These are phyloP conservation scores for Rubus idaeus DNA, from an alignment of 306 rosid genomes.

Conservation along the genomic window DNA sequence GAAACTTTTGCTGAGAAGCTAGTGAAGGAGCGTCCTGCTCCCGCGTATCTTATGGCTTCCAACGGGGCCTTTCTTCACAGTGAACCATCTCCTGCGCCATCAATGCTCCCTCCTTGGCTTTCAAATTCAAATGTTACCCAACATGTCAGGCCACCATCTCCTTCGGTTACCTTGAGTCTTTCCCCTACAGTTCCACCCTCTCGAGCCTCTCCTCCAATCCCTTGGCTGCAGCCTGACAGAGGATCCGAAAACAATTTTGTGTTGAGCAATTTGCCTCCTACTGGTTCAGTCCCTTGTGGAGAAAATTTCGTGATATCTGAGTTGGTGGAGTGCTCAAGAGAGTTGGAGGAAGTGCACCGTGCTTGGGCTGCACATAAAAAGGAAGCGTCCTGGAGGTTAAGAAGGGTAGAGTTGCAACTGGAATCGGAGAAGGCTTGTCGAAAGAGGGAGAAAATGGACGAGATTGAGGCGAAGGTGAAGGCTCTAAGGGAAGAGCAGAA, in stretches of 20 bases:
- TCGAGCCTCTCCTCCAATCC: conserved; percentile 58
- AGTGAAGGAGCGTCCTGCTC: conserved; percentile 49
- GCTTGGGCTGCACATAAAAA: conserved; percentile 85
- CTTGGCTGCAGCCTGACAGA: conserved; percentile 80
- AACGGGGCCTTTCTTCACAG: conserved; percentile 63
- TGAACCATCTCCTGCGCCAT: conserved; percentile 50
- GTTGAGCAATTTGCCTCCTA: conserved; percentile 54
- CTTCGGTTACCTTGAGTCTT: conserved; percentile 82
- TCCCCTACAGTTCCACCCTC: conserved; percentile 72
- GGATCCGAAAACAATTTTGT: conserved; percentile 58
- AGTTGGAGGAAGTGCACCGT: conserved; percentile 82
- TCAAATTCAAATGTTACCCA: conserved; percentile 56
- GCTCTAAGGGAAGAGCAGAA: conserved; percentile 82
- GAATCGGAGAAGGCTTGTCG: conserved; percentile 83
- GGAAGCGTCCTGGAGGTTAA: conserved; percentile 83
- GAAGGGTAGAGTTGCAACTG: conserved; percentile 84
- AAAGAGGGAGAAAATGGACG: conserved; percentile 80
- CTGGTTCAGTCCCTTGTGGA: conserved; percentile 45
- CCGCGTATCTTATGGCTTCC: conserved; percentile 72
- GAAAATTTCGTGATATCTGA: conserved; percentile 65
- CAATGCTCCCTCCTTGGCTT: conserved; percentile 89
- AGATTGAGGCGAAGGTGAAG: conserved; percentile 76
- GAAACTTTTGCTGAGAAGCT: conserved; percentile 76
- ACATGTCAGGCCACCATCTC: conserved; percentile 65
- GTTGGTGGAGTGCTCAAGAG: conserved; percentile 77